Evolutionary conservation across 345 rosid species (phyloP).

Genomic region (Mangifera indica): DNA sequence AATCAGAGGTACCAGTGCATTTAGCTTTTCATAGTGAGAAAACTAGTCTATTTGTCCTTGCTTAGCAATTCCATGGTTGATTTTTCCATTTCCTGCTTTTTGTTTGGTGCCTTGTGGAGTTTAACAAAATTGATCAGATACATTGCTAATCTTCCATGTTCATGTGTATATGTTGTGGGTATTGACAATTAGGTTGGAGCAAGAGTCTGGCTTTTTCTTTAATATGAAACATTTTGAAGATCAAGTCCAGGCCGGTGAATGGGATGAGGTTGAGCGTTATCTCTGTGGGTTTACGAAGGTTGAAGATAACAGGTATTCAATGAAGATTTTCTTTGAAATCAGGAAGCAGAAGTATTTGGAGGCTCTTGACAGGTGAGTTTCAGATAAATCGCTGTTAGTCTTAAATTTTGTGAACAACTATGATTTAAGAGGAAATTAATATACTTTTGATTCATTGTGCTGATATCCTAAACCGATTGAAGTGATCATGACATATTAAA

Average conservation of each 20-base stretch:
- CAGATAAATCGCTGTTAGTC: not conserved
- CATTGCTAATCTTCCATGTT: constrained; percentile 14
- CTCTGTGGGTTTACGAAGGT: constrained; percentile 84
- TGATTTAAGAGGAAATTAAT: not conserved
- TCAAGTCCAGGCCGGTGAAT: constrained; percentile 71
- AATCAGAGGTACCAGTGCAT: not conserved
- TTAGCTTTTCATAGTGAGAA: not conserved
- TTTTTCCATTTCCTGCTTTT: not conserved
- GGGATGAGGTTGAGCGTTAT: constrained; percentile 86
- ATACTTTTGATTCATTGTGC: not conserved
- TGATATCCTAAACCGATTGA: constrained; percentile 2
- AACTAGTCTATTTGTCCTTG: not conserved
- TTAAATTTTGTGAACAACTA: not conserved
- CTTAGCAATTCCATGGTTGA: not conserved
- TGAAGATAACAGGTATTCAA: constrained; percentile 85
- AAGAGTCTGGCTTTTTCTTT: constrained; percentile 85
- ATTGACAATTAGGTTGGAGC: constrained; percentile 49
- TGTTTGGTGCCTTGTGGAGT: not conserved
- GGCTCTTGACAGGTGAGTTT: constrained; percentile 67
- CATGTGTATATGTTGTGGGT: not conserved
- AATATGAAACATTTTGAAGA: constrained; percentile 78
- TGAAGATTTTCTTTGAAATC: constrained; percentile 86
- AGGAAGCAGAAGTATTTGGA: constrained; percentile 91
- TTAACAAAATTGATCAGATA: not conserved
- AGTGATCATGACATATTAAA: not conserved